Conservation (phyloP, 768 basidiomycete genomes). For the Pisolithus marmoratus region DNA sequence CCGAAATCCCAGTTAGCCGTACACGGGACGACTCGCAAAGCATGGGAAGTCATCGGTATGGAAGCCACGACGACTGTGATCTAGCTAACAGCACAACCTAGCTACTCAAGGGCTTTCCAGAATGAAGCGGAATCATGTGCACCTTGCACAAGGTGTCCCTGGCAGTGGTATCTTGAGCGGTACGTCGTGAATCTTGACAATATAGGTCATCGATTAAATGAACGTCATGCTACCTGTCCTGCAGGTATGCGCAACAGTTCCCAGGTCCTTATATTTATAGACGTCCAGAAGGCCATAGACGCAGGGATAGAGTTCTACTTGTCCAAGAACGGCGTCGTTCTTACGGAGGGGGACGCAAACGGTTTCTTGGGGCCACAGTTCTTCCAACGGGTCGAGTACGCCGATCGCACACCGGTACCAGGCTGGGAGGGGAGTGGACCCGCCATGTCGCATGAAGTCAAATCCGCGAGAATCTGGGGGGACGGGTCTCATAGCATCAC, state of each 20-base stretch:
- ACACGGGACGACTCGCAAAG: constrained; percentile 66
- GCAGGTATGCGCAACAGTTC: constrained; percentile 79
- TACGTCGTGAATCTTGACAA: constrained; percentile 29
- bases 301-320: constrained; percentile 70
- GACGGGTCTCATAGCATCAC: not conserved
- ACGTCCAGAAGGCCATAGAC: constrained; percentile 63
- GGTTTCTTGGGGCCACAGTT: constrained; percentile 59
- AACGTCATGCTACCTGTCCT: not conserved
- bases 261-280: constrained; percentile 75
- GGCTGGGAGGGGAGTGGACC: constrained; percentile 17
- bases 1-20: constrained; percentile 76
- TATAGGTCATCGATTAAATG: not conserved
- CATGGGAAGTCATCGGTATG: constrained; percentile 72
- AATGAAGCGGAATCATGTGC: constrained; percentile 90
- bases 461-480: not conserved
- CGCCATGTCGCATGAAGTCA: not conserved
- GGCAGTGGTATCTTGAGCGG: constrained; percentile 72
- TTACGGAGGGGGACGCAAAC: constrained; percentile 68
- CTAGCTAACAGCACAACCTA: constrained; percentile 21
- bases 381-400: constrained; percentile 65
- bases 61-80: not conserved
- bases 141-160: constrained; percentile 76
- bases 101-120: constrained; percentile 68
- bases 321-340: constrained; percentile 83
- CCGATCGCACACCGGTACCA: constrained; percentile 12